A percentile compares a stretch with the other conserved stretches of the same genome.
Conservation (phyloP, 1,139 yeast species). For the Geotrichum cucujoidarum region DNA sequence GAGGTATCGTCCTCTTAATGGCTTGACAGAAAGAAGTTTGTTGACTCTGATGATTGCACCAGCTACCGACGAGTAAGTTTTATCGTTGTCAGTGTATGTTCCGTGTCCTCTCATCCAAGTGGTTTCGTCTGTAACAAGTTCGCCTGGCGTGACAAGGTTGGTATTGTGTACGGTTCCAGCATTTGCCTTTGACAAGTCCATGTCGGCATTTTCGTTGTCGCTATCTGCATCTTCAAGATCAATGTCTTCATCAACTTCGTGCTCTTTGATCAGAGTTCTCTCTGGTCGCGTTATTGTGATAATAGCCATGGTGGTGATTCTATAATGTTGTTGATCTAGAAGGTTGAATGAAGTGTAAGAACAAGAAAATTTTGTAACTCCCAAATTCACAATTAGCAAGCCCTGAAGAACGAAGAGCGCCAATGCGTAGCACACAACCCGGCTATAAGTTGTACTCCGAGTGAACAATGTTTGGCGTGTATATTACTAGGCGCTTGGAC, state of each 20-base stretch:
- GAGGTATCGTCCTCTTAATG: slow-evolving; percentile 77
- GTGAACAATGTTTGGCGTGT: too few species aligned
- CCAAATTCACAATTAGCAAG: neutral
- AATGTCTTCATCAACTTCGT: slow-evolving; percentile 17
- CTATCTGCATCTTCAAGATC: slow-evolving; percentile 22
- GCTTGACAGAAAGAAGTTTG: slow-evolving; percentile 76
- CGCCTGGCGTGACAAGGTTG: slow-evolving; percentile 87
- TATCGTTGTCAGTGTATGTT: slow-evolving; percentile 65
- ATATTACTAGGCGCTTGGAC: too few species aligned
- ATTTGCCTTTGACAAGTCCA: slow-evolving; percentile 10
- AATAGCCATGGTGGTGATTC: slow-evolving; percentile 23
- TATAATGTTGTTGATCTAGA: neutral
- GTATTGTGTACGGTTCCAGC: slow-evolving; percentile 20
- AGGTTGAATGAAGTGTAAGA: neutral
- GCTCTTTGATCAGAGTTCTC: slow-evolving; percentile 11
- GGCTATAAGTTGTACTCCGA: too few species aligned
- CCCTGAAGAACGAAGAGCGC: too few species aligned
- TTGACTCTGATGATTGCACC: slow-evolving; percentile 86
- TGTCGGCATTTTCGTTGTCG: slow-evolving; percentile 25
- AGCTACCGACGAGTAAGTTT: slow-evolving; percentile 86
- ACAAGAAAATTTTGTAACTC: slow-evolving; percentile 2
- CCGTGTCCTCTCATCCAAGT: slow-evolving; percentile 99
- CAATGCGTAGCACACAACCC: too few species aligned
- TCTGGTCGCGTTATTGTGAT: slow-evolving; percentile 24
- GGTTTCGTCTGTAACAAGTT: slow-evolving; percentile 88